A percentile compares a stretch with the other conserved stretches of the same genome.
These are phyloP conservation scores for Pythium guiyangense DNA, from an alignment of 352 stramenopile species.

Conservation along the genomic window DNA sequence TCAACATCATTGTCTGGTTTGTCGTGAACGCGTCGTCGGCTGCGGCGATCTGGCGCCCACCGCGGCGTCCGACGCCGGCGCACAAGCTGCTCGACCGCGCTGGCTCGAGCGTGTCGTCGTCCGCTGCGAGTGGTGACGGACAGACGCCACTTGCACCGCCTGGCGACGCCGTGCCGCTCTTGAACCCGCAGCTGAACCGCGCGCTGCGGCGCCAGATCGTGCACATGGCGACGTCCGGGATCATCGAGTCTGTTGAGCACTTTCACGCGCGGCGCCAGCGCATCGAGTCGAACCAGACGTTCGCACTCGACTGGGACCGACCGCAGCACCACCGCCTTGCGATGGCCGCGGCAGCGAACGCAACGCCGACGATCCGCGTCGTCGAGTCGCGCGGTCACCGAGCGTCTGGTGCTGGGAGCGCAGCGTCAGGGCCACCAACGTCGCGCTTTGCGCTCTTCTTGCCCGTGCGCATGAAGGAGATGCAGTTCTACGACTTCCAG, in stretches of 20 bases:
- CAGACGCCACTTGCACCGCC: constrained; percentile 8
- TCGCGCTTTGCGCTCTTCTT: constrained; percentile 53
- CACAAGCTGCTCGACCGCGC: background rate
- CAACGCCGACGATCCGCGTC: constrained; percentile 58
- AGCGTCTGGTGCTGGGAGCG: too few relatives aligned
- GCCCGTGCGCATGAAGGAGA: constrained; percentile 67
- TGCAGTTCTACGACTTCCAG: constrained; percentile 88
- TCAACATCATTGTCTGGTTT: constrained; percentile 86
- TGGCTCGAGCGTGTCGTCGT: background rate
- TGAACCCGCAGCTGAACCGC: constrained; percentile 85
- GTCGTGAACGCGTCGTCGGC: constrained; percentile 67
- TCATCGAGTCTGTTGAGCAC: constrained; percentile 85
- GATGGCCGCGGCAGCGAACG: constrained; percentile 29
- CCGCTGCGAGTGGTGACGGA: constrained; percentile 7
- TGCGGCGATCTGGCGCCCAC: constrained; percentile 4
- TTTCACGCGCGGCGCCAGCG: constrained; percentile 64
- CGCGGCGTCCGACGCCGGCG: background rate
- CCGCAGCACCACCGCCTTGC: constrained; percentile 24
- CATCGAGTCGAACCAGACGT: constrained; percentile 77
- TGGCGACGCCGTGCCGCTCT: constrained; percentile 29
- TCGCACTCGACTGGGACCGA: constrained; percentile 63
- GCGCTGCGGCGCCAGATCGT: constrained; percentile 85
- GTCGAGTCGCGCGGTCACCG: constrained; percentile 36
- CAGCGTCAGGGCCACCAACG: constrained; percentile 26
- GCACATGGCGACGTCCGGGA: constrained; percentile 85